Evolutionary conservation across 2,329 filamentous ascomycete genomes (phyloP), one percentile per base, ranked within the genome.

Genomic region (Exophiala aquamarina): DNA sequence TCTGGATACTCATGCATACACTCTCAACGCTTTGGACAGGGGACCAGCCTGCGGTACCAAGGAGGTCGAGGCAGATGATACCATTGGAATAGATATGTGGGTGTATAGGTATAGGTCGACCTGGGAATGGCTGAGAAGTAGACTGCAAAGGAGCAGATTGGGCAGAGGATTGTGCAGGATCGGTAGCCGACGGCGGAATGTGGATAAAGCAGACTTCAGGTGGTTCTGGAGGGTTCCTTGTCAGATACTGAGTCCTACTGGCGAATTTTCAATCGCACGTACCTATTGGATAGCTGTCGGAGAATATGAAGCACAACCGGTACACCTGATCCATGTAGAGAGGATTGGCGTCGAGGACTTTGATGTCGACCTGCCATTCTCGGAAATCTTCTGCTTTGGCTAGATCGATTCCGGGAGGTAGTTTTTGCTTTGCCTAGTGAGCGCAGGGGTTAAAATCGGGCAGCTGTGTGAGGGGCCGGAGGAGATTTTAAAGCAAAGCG

Each of bases 31-130:
- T 96, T 66, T 98, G 93, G 0, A 98, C 92, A 0, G 93, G 93
- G 38, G 87, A 93, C 93, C 93, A 98, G 47, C 93, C 93, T 55
- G 89, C 84, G 8, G 80, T 76, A 42, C 89, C 89, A 7, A 98
- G 82, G 1, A 98, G 80, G 61, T 98, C 93, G 39, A 98, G 85
- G 63, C 93, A 98, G 65, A 98, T 98, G 67, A 97, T 95, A 60
- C 93, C 93, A 69, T 98, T 98, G 60, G 87, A 93, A 74, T 98
- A 98, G 68, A 98, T 88, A 72, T 98, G 93, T 3, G 93, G 93
- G 63, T 98, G 93, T 67, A 95, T 91, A 1, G 93, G 93, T 61
- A 98, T 91, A 2, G 76, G 72, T 33, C 79, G 77, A 32, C 68
- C 66, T 1, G 70, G 66, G 31, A 62, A 61, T 35, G 49, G 47